Evolutionary conservation across 2,329 filamentous ascomycete species (phyloP).

Genomic region (Polytolypa hystricis): DNA sequence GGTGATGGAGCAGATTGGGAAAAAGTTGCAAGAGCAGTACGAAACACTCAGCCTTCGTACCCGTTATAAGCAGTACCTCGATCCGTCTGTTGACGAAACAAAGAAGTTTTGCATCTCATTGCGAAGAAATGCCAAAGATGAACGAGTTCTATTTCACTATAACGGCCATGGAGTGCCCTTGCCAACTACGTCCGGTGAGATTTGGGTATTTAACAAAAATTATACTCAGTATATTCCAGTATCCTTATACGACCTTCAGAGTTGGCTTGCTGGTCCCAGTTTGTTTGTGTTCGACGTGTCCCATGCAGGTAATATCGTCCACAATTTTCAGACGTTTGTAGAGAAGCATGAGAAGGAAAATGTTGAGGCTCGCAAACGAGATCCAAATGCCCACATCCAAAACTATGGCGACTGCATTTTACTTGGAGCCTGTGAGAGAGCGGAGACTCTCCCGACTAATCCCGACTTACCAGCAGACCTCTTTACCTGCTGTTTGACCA

Average conservation of each 20-base stretch:
- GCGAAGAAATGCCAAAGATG: constrained; percentile 85
- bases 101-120: constrained; percentile 91
- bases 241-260: constrained; percentile 85
- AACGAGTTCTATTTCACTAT: constrained; percentile 94
- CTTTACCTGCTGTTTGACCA: constrained; percentile 91
- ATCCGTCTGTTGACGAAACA: constrained; percentile 93
- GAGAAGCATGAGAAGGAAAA: constrained; percentile 92
- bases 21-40: constrained; percentile 90
- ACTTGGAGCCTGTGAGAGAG: constrained; percentile 78
- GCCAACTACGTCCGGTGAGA: constrained; percentile 88
- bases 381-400: constrained; percentile 54
- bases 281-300: constrained; percentile 98
- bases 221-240: constrained; percentile 99
- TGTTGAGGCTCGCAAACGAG: constrained; percentile 59
- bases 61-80: constrained; percentile 93
- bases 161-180: constrained; percentile 96
- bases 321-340: constrained; percentile 87
- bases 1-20: constrained; percentile 86
- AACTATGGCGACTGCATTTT: constrained; percentile 81
- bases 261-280: constrained; percentile 89
- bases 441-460: constrained; percentile 90
- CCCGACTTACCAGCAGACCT: constrained; percentile 86
- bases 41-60: constrained; percentile 89
- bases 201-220: constrained; percentile 98
- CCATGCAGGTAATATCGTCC: constrained; percentile 88